A percentile compares a stretch with the other conserved stretches of the same genome.
Conservation (phyloP, 768 basidiomycete species). For the Phlegmacium glaucopus region DNA sequence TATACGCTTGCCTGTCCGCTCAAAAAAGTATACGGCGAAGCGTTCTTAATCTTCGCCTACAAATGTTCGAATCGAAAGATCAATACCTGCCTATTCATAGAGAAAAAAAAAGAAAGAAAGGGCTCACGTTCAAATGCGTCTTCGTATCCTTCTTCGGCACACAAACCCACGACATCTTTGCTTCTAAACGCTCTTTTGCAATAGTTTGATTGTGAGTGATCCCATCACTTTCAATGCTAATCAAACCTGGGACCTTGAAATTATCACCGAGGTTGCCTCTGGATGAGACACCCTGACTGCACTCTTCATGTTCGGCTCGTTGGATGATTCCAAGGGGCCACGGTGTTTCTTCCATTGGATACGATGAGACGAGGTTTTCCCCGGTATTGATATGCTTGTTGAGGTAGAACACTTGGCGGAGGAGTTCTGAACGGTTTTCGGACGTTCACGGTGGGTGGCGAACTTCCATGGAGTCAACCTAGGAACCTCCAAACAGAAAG, state of each 20-base stretch:
- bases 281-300: conserved; percentile 26
- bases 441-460: conserved; percentile 17
- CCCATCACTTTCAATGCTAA: conserved; percentile 39
- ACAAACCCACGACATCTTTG: conserved; percentile 39
- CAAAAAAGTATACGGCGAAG: conserved; percentile 50
- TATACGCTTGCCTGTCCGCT: conserved; percentile 47
- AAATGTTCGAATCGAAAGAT: too few species aligned
- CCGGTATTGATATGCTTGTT: too few species aligned
- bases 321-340: not conserved
- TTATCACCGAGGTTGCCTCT: conserved; percentile 38
- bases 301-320: conserved; percentile 11
- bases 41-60: conserved; percentile 49
- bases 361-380: too few species aligned
- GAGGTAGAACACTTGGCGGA: not conserved
- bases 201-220: conserved; percentile 40
- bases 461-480: conserved; percentile 35
- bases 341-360: not conserved
- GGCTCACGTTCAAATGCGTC: conserved; percentile 34
- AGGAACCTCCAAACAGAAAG: conserved; percentile 36
- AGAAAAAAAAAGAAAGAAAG: not conserved
- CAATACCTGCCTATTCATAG: not conserved
- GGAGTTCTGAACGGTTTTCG: not conserved
- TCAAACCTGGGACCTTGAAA: conserved; percentile 38
- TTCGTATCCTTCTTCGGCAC: conserved; percentile 37
- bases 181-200: conserved; percentile 30